Evolutionary conservation across 208 protist genomes (phyloP), one percentile per base, ranked within the genome.

Genomic region (Leishmania braziliensis): DNA sequence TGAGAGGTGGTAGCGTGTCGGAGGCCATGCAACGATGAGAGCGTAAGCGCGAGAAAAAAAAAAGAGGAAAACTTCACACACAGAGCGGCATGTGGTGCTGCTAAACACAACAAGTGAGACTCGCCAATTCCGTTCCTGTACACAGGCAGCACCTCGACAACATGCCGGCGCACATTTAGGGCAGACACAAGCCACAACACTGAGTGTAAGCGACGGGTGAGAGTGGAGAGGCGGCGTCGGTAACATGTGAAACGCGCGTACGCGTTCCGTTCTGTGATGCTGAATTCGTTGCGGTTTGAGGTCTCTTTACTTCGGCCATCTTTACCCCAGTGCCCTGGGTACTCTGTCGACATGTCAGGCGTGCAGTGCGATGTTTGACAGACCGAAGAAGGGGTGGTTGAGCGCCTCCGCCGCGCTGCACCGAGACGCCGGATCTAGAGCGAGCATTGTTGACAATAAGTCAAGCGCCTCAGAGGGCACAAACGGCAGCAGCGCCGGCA

Each of bases 401-500:
- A 97, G 85, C 0, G 93, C 91, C 33, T 89, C 84, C 8, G 54
- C 77, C 1, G 96, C 91, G 46, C 80, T 90, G 33, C 84, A 56
- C 29, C 96, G 86, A 5, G 73, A 58, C n/a, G 29, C n/a, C 2
- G 93, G 92, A 58, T 97, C 74, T 0, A 97, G 82, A 58, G 62
- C 73, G 0, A 98, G 81, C 63, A 98, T 76, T 29, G 68, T 39
- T 2, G 68, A 50, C 29, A 98, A 75, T 12, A 97, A 77, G 79
- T 94, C 86, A 12, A 96, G 60, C 0, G 88, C 92, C 16, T 80
- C 74, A 0, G 83, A 56, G 23, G 89, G 90, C 62, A 95, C 80
- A 82, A 84, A 72, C 56, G 98, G 92, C 81, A 99, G 77, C 62
- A 95, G 74, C 20, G 58, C 80, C 8, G 43, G 46, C 62, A 96